These are phyloP conservation scores for Erythrobasidium yunnanense DNA, from an alignment of 768 basidiomycete species.

Conservation along the genomic window DNA sequence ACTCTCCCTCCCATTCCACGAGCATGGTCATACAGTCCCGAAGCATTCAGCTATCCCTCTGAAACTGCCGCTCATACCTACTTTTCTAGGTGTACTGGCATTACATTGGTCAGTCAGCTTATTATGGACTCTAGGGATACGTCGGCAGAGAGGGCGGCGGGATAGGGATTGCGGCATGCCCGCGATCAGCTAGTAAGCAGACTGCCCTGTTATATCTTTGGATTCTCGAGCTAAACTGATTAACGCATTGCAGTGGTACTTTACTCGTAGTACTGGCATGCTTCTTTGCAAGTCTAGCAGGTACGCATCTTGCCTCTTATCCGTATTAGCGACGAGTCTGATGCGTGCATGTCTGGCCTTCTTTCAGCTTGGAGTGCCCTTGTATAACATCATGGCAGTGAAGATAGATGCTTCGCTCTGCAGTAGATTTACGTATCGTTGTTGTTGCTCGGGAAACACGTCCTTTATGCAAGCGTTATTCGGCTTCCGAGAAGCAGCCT, in stretches of 20 bases:
- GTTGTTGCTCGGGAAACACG: too few species aligned
- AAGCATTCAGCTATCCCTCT: conserved; percentile 31
- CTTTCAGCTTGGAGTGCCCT: conserved; percentile 2
- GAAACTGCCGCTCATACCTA: conserved; percentile 30
- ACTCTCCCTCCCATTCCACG: conserved; percentile 36
- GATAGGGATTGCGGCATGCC: conserved; percentile 34
- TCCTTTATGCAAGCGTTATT: too few species aligned
- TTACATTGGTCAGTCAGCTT: conserved; percentile 28
- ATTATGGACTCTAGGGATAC: conserved; percentile 28
- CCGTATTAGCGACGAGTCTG: neutral
- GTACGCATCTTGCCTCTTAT: neutral
- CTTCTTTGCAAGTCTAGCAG: conserved; percentile 21
- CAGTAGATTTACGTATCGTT: too few species aligned
- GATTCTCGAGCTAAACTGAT: too few species aligned
- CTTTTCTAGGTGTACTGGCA: conserved; percentile 19
- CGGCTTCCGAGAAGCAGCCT: too few species aligned
- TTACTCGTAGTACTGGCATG: conserved; percentile 1
- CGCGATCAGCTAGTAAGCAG: conserved; percentile 25
- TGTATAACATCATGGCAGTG: too few species aligned
- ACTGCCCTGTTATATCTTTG: neutral
- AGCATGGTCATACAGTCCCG: neutral
- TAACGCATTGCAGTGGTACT: neutral
- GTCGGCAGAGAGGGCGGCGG: neutral
- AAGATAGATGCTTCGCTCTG: too few species aligned
- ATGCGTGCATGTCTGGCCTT: neutral